A percentile compares a stretch with the other conserved stretches of the same genome.
phyloP scores from a whole-genome alignment of 768 basidiomycete genomes.

The Mycena metata region DNA sequence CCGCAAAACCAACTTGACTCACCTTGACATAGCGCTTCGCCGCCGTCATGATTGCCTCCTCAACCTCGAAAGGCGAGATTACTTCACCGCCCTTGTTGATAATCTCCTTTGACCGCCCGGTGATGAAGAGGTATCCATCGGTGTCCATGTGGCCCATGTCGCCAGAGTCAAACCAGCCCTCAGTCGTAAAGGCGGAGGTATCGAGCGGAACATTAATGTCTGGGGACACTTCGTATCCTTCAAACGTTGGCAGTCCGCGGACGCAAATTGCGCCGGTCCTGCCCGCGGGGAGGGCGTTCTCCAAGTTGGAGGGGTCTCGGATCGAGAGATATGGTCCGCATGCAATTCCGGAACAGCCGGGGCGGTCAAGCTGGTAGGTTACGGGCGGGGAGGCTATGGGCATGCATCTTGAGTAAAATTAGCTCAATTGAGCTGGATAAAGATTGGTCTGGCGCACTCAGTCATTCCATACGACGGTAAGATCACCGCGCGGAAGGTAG shows the following conservation, averaged over 20 bases:
- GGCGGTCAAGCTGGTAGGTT: conserved; percentile 59
- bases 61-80: conserved; percentile 71
- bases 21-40: conserved; percentile 59
- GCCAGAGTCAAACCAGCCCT: conserved; percentile 68
- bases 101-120: conserved; percentile 73
- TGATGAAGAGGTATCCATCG: conserved; percentile 66
- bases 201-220: conserved; percentile 59
- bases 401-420: conserved; percentile 55
- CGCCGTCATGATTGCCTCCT: conserved; percentile 63
- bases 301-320: conserved; percentile 53
- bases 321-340: conserved; percentile 63
- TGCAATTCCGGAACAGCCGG: conserved; percentile 63
- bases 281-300: conserved; percentile 53
- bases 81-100: conserved; percentile 73
- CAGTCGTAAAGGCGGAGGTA: conserved; percentile 60
- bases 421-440: not conserved
- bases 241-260: conserved; percentile 66
- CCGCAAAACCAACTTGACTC: not conserved
- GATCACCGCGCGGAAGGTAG: conserved; percentile 64
- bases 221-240: conserved; percentile 58
- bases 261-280: conserved; percentile 66
- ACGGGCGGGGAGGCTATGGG: conserved; percentile 62
- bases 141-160: conserved; percentile 62
- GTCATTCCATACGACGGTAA: conserved; percentile 74
- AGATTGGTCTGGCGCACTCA: conserved; percentile 48